A percentile compares a stretch with the other conserved stretches of the same genome.
Conservation (phyloP, 345 rosid genomes). For the Zanthoxylum bungeanum region DNA sequence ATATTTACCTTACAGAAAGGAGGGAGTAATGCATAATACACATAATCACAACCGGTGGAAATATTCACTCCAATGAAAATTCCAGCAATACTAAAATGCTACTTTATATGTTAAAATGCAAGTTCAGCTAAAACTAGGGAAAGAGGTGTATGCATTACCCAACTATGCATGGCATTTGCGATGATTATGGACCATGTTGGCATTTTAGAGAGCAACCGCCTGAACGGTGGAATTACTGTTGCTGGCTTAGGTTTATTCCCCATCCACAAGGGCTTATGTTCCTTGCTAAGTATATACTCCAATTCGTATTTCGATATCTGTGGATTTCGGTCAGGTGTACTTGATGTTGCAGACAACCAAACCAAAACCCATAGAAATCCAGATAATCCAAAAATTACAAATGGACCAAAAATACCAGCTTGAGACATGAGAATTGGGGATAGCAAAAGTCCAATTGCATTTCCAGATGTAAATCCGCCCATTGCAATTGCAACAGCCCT, state of each 20-base stretch:
- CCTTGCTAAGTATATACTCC: conserved; percentile 54
- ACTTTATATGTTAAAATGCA: neutral
- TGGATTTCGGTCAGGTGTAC: conserved; percentile 65
- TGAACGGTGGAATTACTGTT: conserved; percentile 70
- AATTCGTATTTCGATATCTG: conserved; percentile 84
- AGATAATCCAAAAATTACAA: conserved; percentile 84
- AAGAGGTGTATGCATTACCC: conserved; percentile 47
- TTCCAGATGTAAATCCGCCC: conserved; percentile 96
- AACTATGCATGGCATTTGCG: conserved; percentile 96
- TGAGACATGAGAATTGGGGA: conserved; percentile 92
- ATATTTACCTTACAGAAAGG: neutral
- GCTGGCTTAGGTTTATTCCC: conserved; percentile 41
- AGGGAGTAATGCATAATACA: neutral
- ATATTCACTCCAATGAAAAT: neutral
- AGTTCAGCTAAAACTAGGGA: conserved; percentile 5
- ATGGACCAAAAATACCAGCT: conserved; percentile 89
- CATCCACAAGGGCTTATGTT: conserved; percentile 33
- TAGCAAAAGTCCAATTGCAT: conserved; percentile 75
- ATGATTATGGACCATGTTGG: conserved; percentile 92
- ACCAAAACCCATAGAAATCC: conserved; percentile 95
- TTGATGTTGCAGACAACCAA: conserved; percentile 85
- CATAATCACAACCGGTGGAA: neutral
- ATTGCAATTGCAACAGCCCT: conserved; percentile 94
- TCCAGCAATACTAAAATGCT: neutral
- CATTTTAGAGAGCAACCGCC: conserved; percentile 77